phyloP scores from a whole-genome alignment of 1,284 basidiomycete species.

The Leccinum solheimii region DNA sequence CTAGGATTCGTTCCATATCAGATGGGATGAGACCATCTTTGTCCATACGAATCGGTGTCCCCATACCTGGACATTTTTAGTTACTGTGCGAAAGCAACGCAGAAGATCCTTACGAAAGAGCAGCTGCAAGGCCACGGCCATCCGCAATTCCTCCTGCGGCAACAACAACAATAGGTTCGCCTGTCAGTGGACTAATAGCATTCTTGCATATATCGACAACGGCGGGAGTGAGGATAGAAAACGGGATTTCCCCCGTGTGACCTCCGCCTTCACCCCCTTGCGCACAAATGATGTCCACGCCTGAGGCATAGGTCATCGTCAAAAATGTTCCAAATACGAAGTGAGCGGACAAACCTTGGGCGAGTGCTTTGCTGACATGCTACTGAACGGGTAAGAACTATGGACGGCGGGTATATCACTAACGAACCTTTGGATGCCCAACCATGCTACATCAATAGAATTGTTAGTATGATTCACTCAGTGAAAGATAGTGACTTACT shows the following conservation, averaged over 20 bases:
- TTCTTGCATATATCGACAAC: conserved; percentile 75
- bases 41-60: conserved; percentile 59
- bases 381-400: conserved; percentile 27
- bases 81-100: not conserved
- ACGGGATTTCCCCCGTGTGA: conserved; percentile 75
- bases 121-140: conserved; percentile 78
- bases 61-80: conserved; percentile 52
- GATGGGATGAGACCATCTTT: conserved; percentile 50
- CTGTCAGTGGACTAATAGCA: conserved; percentile 69
- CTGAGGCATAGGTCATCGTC: conserved; percentile 31
- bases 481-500: conserved; percentile 47
- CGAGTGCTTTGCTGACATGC: conserved; percentile 81
- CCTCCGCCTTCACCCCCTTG: conserved; percentile 80
- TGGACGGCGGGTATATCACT: not conserved
- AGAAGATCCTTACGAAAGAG: conserved; percentile 58
- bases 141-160: conserved; percentile 85
- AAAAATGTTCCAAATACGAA: not conserved
- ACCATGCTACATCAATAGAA: conserved; percentile 63
- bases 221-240: conserved; percentile 77
- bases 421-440: conserved; percentile 75
- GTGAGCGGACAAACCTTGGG: conserved; percentile 48
- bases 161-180: conserved; percentile 73
- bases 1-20: conserved; percentile 49
- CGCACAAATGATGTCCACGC: conserved; percentile 86
- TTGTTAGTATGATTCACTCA: conserved; percentile 8